Base-by-base conservation (phyloP, 1,284 basidiomycete species). In the Apiotrichum domesticum region DNA sequence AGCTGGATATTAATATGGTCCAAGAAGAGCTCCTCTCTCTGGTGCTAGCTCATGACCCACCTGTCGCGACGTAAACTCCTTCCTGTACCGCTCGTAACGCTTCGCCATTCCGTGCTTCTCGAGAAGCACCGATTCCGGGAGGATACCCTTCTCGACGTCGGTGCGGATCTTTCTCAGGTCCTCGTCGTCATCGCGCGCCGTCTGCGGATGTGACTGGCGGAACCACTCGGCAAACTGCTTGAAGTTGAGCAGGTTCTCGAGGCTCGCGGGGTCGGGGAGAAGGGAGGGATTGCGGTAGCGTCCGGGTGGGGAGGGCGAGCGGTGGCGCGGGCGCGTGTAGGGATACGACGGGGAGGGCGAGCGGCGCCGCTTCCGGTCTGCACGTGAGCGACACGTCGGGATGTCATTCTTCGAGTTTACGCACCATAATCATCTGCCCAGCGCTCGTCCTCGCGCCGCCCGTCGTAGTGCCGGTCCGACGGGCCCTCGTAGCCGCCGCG, bases 161-260 rank as follows among this genome's bases (percentile, higher is more conserved):
- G 52, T 61, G 45, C 66, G 58, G 51, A 64, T 63, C n/a, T 59
- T 58, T 45, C 65, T 55, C 37, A 70, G 49, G 44, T 70, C 70
- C 46, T 75, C 71, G 46, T 74, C 66, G 51, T 73, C 69, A 42
- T 56, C 55, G 37, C 65, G 61, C 80, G 86, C 75, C 78, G 49
- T 88, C 85, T 87, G 84, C 6, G 90, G 87, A 67, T 86, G 87
- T 59, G 79, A 85, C 65, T 81, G 86, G 37, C 89, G 82, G 76
- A 92, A 93, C 90, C 90, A 94, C 64, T 93, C 90, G 1, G 88
- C 87, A 67, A 87, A 94, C 67, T 89, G 86, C 71, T 89, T 88
- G 73, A 92, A 77, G 1, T 85, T 82, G 4, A 88, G 85, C 40
- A 88, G 85, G 64, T 87, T 87, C 63, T 92, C 89, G 59, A 90